Evolutionary conservation across 805 yeast species (phyloP).

Genomic region (Wickerhamiella azyma): DNA sequence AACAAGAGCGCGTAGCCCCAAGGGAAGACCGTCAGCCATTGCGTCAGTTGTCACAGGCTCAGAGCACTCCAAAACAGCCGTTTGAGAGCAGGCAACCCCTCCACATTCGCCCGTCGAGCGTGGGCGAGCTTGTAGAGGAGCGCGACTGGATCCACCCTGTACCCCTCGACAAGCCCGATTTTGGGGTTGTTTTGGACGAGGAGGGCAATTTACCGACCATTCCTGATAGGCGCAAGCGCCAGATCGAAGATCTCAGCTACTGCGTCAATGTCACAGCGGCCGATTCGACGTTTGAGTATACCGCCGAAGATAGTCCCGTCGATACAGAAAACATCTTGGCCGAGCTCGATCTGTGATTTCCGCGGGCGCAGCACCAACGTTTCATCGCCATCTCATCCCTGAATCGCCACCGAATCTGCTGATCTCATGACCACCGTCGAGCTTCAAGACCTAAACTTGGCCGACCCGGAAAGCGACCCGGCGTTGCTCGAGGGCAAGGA

Average conservation of each 20-base stretch:
- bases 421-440: too few relatives aligned
- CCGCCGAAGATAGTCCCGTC: not conserved
- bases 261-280: not conserved
- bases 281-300: not conserved
- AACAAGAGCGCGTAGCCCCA: not conserved
- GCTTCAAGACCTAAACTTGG: not conserved
- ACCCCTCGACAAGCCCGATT: slow-evolving; percentile 1
- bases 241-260: slow-evolving; percentile 5
- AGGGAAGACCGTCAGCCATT: not conserved
- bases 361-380: too few relatives aligned
- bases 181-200: not conserved
- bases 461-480: not conserved
- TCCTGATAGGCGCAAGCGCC: not conserved
- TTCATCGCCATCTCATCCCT: too few relatives aligned
- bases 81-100: not conserved
- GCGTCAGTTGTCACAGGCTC: not conserved
- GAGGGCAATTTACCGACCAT: not conserved
- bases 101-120: not conserved
- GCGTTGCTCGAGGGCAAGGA: too few relatives aligned
- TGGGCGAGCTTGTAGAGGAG: not conserved
- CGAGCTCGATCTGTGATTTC: not conserved
- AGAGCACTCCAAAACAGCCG: not conserved
- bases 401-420: too few relatives aligned
- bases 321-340: not conserved
- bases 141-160: slow-evolving; percentile 8